Percentiles rank a stretch among this genome's conserved stretches.
These are phyloP conservation scores for Hansfordia pulvinata DNA, from an alignment of 2,329 filamentous ascomycete species.

Conservation along the genomic window DNA sequence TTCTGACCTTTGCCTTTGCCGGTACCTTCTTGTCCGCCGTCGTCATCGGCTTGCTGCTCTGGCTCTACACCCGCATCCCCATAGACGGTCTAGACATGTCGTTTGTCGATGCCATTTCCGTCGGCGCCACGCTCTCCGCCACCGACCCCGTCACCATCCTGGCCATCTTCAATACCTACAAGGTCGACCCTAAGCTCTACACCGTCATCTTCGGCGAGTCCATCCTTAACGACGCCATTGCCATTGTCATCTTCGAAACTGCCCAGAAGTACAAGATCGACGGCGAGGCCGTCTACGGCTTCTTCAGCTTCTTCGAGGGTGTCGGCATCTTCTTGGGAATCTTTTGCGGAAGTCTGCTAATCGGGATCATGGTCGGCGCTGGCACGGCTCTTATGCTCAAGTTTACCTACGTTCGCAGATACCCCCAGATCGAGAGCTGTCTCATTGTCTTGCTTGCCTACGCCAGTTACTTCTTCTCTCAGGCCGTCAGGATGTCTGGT, in stretches of 20 bases:
- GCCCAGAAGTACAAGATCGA: constrained; percentile 83
- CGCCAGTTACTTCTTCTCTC: constrained; percentile 94
- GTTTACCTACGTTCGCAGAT: constrained; percentile 83
- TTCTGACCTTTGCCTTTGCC: constrained; percentile 92
- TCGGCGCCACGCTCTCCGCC: constrained; percentile 89
- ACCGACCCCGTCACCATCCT: constrained; percentile 96
- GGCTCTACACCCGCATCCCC: constrained; percentile 75
- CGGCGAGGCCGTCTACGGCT: constrained; percentile 54
- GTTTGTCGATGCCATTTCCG: constrained; percentile 92
- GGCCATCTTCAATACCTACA: constrained; percentile 98
- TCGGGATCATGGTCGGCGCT: constrained; percentile 80
- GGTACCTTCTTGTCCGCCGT: constrained; percentile 95
- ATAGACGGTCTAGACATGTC: constrained; percentile 74
- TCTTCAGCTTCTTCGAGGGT: constrained; percentile 78
- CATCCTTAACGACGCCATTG: constrained; percentile 94
- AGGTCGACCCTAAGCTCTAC: constrained; percentile 96
- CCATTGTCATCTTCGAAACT: constrained; percentile 96
- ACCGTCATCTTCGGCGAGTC: constrained; percentile 98
- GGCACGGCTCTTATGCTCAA: constrained; percentile 80
- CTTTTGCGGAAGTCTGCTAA: constrained; percentile 87
- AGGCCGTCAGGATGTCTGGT: constrained; percentile 93
- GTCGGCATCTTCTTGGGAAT: constrained; percentile 89
- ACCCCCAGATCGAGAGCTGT: constrained; percentile 94
- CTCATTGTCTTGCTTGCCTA: constrained; percentile 89
- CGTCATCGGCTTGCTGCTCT: constrained; percentile 83